Evolutionary conservation across 768 basidiomycete species (phyloP).

Genomic region (Podaxis sp.): DNA sequence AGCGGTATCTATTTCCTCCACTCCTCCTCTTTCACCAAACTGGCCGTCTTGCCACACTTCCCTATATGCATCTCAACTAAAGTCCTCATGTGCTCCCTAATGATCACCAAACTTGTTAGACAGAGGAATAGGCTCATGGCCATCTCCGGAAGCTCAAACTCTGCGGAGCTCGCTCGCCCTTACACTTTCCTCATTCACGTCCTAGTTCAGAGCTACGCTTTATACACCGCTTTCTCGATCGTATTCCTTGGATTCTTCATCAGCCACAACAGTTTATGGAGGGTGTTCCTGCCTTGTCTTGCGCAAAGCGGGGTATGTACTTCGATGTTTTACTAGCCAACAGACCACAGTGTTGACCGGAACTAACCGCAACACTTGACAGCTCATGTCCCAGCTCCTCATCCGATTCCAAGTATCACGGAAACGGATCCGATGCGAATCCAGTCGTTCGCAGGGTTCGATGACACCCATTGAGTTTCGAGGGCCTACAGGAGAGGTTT

Average conservation of each 20-base stretch:
- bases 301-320: background rate
- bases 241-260: background rate
- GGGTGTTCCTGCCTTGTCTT: background rate
- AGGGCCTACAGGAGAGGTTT: background rate
- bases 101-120: background rate
- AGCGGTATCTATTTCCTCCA: background rate
- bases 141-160: background rate
- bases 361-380: background rate
- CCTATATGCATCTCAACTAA: background rate
- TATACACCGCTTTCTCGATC: background rate
- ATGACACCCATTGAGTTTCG: background rate
- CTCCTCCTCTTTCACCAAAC: background rate
- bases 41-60: background rate
- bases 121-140: background rate
- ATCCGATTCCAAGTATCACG: background rate
- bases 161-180: background rate
- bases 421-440: background rate
- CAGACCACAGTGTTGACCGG: background rate
- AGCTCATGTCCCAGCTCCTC: background rate
- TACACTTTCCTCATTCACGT: conserved; percentile 1
- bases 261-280: background rate
- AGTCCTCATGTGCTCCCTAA: background rate
- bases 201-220: background rate
- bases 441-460: background rate
- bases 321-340: background rate